Evolutionary conservation across 2,329 filamentous ascomycete genomes (phyloP).

Genomic region (Claviceps sp.): DNA sequence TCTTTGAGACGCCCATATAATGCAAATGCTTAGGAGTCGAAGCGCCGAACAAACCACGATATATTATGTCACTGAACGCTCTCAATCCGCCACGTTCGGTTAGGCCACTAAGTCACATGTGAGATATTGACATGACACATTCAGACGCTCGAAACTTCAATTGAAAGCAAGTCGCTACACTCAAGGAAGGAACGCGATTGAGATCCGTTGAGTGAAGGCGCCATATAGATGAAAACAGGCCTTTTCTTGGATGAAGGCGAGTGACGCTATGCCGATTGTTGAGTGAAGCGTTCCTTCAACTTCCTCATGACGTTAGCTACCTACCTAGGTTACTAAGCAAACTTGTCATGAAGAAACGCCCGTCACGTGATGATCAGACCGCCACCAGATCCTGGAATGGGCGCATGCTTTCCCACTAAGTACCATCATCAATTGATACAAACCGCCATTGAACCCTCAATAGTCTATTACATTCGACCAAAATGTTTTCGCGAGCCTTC

Average conservation of each 20-base stretch:
- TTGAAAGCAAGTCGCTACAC: too few species aligned
- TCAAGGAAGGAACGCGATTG: too few species aligned
- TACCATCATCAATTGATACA: conserved; percentile 12
- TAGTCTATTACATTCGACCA: not conserved
- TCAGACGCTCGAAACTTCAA: not conserved
- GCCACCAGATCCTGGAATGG: not conserved
- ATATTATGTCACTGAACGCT: not conserved
- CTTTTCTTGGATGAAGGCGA: not conserved
- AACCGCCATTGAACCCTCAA: not conserved
- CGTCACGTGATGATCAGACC: not conserved
- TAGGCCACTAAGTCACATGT: not conserved
- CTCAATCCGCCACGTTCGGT: not conserved
- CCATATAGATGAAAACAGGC: not conserved
- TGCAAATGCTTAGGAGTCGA: not conserved
- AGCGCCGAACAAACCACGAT: not conserved
- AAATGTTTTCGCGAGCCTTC: conserved; percentile 54
- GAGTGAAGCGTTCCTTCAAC: not conserved
- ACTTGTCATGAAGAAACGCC: not conserved
- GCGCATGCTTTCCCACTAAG: not conserved
- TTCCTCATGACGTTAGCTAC: not conserved
- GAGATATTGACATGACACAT: not conserved
- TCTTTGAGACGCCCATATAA: not conserved
- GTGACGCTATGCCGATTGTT: not conserved
- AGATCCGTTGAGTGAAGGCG: not conserved
- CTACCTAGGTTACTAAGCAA: not conserved